These are phyloP conservation scores for Colletotrichum theobromicola DNA, from an alignment of 2,329 filamentous ascomycete genomes.

Conservation along the genomic window DNA sequence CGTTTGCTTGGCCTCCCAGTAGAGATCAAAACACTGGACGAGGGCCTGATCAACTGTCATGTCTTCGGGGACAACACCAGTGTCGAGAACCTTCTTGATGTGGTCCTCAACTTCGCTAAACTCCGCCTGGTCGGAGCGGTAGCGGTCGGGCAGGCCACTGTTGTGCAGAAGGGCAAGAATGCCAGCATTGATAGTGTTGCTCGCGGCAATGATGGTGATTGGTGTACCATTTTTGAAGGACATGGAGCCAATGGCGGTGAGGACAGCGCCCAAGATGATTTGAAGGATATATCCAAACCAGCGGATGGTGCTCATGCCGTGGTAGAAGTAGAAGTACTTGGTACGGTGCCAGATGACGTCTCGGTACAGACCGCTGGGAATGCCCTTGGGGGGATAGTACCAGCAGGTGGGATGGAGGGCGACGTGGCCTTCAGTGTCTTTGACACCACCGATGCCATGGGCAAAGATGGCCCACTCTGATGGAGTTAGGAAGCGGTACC, in stretches of 20 bases:
- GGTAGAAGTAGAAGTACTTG: constrained; percentile 50
- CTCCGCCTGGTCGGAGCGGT: constrained; percentile 53
- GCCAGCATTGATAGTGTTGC: constrained; percentile 56
- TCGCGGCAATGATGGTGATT: constrained; percentile 52
- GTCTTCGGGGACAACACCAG: constrained; percentile 46
- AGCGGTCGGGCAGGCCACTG: constrained; percentile 57
- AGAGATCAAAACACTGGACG: constrained; percentile 51
- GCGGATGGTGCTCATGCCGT: constrained; percentile 44
- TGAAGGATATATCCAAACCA: constrained; percentile 55
- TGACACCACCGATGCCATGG: constrained; percentile 51
- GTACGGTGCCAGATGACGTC: constrained; percentile 51
- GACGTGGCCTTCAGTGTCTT: constrained; percentile 46
- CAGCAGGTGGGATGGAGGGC: constrained; percentile 46
- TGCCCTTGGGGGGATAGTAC: constrained; percentile 52
- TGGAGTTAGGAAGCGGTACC: constrained; percentile 45
- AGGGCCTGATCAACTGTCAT: constrained; percentile 51
- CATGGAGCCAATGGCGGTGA: constrained; percentile 56
- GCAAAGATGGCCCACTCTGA: constrained; percentile 53
- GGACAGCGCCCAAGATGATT: constrained; percentile 51
- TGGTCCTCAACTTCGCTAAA: constrained; percentile 55
- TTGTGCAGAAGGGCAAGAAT: constrained; percentile 58
- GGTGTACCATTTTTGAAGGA: constrained; percentile 38
- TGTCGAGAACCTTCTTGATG: constrained; percentile 55
- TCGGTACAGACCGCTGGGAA: constrained; percentile 54
- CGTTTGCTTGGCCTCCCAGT: constrained; percentile 49